These are phyloP conservation scores for Berkeleyomyces rouxiae DNA, from an alignment of 2,329 filamentous ascomycete species.

Conservation along the genomic window DNA sequence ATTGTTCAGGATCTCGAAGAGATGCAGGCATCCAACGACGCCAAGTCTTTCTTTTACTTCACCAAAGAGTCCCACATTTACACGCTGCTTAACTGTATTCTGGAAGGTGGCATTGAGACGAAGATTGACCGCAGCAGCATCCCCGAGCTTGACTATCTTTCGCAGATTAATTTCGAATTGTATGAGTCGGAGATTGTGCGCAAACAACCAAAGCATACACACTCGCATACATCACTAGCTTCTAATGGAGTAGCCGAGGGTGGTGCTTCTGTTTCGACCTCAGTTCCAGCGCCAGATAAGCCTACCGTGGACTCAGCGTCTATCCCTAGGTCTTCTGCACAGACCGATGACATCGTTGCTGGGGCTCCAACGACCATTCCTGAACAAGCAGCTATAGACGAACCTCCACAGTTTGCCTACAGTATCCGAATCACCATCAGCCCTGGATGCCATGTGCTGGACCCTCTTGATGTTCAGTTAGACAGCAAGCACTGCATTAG, in stretches of 20 bases:
- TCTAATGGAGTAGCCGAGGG: neutral
- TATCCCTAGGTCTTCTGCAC: neutral
- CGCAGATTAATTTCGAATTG: slow-evolving; percentile 93
- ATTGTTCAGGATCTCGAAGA: slow-evolving; percentile 95
- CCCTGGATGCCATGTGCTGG: slow-evolving; percentile 89
- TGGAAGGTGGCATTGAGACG: slow-evolving; percentile 90
- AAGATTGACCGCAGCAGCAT: slow-evolving; percentile 94
- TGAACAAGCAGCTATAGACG: slow-evolving; percentile 31
- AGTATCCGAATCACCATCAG: slow-evolving; percentile 92
- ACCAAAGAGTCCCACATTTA: slow-evolving; percentile 99
- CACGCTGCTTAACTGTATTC: slow-evolving; percentile 90
- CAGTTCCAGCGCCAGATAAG: neutral
- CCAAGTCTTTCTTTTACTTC: slow-evolving; percentile 96
- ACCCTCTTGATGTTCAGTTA: slow-evolving; percentile 88
- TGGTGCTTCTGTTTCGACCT: neutral
- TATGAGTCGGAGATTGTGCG: slow-evolving; percentile 71
- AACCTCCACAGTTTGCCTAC: slow-evolving; percentile 61
- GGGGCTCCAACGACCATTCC: slow-evolving; percentile 12
- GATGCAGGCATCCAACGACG: slow-evolving; percentile 84
- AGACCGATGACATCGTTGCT: neutral
- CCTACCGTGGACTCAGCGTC: neutral
- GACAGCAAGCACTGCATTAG: slow-evolving; percentile 95
- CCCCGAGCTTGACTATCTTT: slow-evolving; percentile 91
- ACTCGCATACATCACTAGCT: slow-evolving; percentile 13
- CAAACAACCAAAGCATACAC: slow-evolving; percentile 29